phyloP scores from a whole-genome alignment of 75 land plant genomes.

The Larix kaempferi region DNA sequence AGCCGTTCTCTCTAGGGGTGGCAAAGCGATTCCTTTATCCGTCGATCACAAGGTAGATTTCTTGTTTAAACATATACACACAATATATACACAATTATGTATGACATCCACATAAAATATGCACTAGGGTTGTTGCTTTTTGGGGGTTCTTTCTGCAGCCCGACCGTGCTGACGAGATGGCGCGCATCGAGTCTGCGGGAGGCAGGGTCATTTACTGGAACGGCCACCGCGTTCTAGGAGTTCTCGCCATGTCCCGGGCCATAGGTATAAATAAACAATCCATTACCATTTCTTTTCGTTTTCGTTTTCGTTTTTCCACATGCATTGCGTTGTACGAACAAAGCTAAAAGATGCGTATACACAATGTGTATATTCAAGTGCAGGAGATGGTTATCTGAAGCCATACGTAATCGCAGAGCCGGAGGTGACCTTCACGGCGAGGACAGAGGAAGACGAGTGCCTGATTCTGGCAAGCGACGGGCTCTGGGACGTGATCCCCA shows the following conservation, averaged over 20 bases:
- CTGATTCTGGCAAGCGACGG: slow-evolving; percentile 81
- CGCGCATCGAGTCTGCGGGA: slow-evolving; percentile 67
- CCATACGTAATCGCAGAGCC: slow-evolving; percentile 71
- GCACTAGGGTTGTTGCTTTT: background rate
- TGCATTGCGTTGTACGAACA: background rate
- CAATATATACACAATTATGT: background rate
- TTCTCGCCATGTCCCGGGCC: slow-evolving; percentile 73
- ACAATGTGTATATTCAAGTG: slow-evolving; percentile 6
- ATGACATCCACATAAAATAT: background rate
- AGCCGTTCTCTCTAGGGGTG: slow-evolving; percentile 77
- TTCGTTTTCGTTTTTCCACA: background rate
- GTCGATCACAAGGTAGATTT: slow-evolving; percentile 83
- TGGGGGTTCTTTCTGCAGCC: slow-evolving; percentile 32
- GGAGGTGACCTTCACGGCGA: slow-evolving; percentile 60
- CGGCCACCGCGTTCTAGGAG: slow-evolving; percentile 60
- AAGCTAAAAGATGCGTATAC: background rate
- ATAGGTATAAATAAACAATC: slow-evolving; percentile 22
- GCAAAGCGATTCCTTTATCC: slow-evolving; percentile 62
- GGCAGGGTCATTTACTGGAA: slow-evolving; percentile 77
- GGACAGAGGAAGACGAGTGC: slow-evolving; percentile 59
- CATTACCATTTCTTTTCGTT: background rate
- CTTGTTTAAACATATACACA: slow-evolving; percentile 12
- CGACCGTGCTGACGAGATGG: slow-evolving; percentile 62
- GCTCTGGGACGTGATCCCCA: slow-evolving; percentile 79
- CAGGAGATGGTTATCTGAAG: slow-evolving; percentile 71